Base-by-base conservation (phyloP, 345 rosid genomes). In the Adansonia digitata region DNA sequence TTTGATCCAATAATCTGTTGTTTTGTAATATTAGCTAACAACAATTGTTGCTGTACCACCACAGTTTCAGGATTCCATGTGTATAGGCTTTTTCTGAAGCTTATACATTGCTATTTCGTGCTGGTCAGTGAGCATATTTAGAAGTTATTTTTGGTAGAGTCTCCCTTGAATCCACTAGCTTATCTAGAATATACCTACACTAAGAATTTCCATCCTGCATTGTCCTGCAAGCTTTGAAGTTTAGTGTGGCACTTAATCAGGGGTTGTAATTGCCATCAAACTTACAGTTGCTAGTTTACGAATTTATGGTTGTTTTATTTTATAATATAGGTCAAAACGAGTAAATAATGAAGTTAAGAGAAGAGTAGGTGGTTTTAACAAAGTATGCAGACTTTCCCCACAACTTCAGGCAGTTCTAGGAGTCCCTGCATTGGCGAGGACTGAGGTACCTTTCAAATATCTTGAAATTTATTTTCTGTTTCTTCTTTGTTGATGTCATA, bases 291-390 rank as follows among this genome's bases (percentile, higher is more conserved):
- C 20, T 15, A 15, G 61, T 71, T 48, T 60, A 1, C 8, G 2
- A 43, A 56, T 56, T 65, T 77, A 61, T 61, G 43, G 18, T 69
- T 80, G 55, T 17, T 53, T 72, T 43, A n/a, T 76, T 42, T 69
- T 56, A 27, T 42, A 73, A 72, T 53, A 37, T 82, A 81, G 88
- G 79, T 79, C 82, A 69, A 83, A 51, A 14, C 62, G 55, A 75
- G 76, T 48, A 29, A 51, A 68, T 61, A 71, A 39, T 66, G 88
- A 75, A 78, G 77, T 66, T 71, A 83, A 80, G 74, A 83, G 72
- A 81, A 83, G 85, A 77, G 85, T 79, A 22, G 85, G 86, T 69
- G 89, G 86, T 74, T 83, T 86, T 78, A 77, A 75, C 79, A 83
- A 83, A 72, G 55, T 79, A 46, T 80, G 84, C 65, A 72, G 80